Base-by-base conservation (phyloP, 805 yeast species). In the Priceomyces castillae region DNA sequence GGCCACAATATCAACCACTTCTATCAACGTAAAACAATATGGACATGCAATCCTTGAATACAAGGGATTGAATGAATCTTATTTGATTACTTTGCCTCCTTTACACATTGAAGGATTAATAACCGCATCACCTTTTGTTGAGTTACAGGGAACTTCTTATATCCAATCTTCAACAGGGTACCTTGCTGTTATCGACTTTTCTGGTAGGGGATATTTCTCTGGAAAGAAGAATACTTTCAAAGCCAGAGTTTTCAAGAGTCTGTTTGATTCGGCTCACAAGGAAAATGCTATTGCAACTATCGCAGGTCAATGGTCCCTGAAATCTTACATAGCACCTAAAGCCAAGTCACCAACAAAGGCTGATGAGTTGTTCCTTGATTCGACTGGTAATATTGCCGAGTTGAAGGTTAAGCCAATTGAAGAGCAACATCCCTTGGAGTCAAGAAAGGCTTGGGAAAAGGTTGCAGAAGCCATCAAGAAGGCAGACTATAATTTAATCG, bases 141-240 rank as follows among this genome's bases (percentile, higher is more conserved):
- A 94, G 71, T 76, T 94, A 50, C 97, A 92, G 59, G 95, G 95
- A 46, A 81, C 81, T 52, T 78, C 95, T n/a, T 81, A 73, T 57
- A 88, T 94, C 60, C 95, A 86, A 65, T 74, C 89, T 37, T 83
- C 94, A 11, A 75, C 78, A 40, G 98, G 98, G 17, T 83, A 82
- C 65, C 62, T 76, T 48, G 77, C 90, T 12, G 74, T 77, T 23
- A 69, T 94, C 46, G 96, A 87, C 56, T 94, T 78, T 66, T 75
- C 86, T 30, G 99, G 99, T 26, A 82, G 94, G 65, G 99, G 99
- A 25, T 94, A 90, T 70, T 89, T 94, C 60, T 78, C 89, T 16
- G 99, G 99, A 56, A 92, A 90, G 74, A 92, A 90, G 73, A 90
- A 94, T 69, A 68, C 90, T 14, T 89, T 85, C 71, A 94, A 90